phyloP scores from a whole-genome alignment of 345 rosid genomes.

The Barbarea vulgaris region DNA sequence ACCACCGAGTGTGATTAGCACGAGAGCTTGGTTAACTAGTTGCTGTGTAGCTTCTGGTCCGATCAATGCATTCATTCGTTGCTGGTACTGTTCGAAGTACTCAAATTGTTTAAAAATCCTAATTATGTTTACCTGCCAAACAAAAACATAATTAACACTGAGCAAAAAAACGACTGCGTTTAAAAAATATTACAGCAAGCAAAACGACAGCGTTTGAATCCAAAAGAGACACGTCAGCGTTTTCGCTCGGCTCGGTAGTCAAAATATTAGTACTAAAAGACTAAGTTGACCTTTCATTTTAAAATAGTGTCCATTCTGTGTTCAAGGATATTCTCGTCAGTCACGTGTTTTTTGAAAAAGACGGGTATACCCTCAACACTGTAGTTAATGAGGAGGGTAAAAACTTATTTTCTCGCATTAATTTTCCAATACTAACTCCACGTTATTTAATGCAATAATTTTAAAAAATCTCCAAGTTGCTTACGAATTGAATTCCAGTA shows the following conservation, averaged over 20 bases:
- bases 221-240: not conserved
- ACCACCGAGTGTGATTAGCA: slow-evolving; percentile 83
- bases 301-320: not conserved
- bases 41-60: slow-evolving; percentile 58
- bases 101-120: slow-evolving; percentile 60
- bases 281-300: not conserved
- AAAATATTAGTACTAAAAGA: not conserved
- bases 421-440: not conserved
- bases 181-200: not conserved
- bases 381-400: not conserved
- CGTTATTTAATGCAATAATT: not conserved
- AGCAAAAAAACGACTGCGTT: not conserved
- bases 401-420: not conserved
- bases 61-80: slow-evolving; percentile 53
- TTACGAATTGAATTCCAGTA: slow-evolving; percentile 83
- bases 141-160: not conserved
- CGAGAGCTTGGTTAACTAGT: slow-evolving; percentile 68
- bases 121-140: slow-evolving; percentile 73
- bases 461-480: not conserved
- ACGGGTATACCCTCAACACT: not conserved
- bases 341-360: not conserved
- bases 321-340: not conserved
- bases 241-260: not conserved
- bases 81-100: slow-evolving; percentile 76
- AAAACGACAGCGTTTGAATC: not conserved